Base-by-base conservation (phyloP, 345 rosid genomes). In the Euphorbia pulcherrima region DNA sequence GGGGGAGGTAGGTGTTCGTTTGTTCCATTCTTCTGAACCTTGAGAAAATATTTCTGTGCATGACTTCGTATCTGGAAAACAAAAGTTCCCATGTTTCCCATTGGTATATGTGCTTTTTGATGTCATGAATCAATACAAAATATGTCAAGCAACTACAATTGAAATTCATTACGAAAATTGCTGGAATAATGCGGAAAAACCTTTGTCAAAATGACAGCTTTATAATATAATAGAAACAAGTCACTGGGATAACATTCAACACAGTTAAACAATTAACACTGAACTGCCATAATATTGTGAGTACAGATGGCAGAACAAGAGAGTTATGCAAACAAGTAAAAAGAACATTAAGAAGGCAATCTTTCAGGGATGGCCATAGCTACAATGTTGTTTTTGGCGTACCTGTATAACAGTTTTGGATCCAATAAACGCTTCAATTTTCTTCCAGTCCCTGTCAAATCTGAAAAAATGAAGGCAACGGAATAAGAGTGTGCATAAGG, bases 401-500 rank as follows among this genome's bases (percentile, higher is more conserved):
- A 92, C 98, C 96, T 92, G 98, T 28, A 90, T 90, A 29, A 90
- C 97, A 26, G 94, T 87, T 80, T 93, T 93, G 46, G 98, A 87
- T 63, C 97, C 97, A 68, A 93, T 82, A 77, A 88, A 90, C 11
- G 96, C 98, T 68, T 89, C 97, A 26, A 93, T 93, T 83, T 90
- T 93, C 84, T 93, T 93, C 98, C 98, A 90, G 60, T 93, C 97
- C 63, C 98, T 89, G 74, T 93, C 98, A 72, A 90, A 93, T 63
- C 97, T 93, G 80, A 24, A 64, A 40, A 44, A 7, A 46, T 17
- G 8, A 28, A 28, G 16, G 26, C 9, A 64, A 18, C 39, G 24
- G 40, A 16, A 28, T 46, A 11, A 44, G 55, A 8, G 8, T 29
- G 47, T 14, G 20, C 10, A 14, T 17, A 10, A 26, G 18, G 8